These are phyloP conservation scores for Pseudotsuga menziesii DNA, from an alignment of 75 land plant genomes.

Conservation along the genomic window DNA sequence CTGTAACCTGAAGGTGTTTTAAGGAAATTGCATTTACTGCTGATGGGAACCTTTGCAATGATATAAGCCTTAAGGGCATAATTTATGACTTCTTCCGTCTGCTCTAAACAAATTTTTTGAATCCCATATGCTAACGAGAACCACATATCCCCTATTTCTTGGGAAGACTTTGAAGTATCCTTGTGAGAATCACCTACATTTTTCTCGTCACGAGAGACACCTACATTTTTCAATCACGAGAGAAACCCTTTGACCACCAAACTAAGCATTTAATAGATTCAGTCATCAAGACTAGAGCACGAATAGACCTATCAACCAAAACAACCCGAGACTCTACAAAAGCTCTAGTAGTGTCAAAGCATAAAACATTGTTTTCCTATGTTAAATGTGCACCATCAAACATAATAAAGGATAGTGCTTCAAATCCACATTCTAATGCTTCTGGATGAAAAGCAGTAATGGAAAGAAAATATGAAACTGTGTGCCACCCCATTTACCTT, in stretches of 20 bases:
- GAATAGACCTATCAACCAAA: conserved; percentile 67
- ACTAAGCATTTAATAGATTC: conserved; percentile 63
- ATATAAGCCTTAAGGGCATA: conserved; percentile 75
- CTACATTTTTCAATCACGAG: no score
- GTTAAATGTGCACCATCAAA: conserved; percentile 83
- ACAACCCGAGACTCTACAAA: conserved; percentile 92
- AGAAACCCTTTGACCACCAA: conserved; percentile 44
- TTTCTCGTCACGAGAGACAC: conserved; percentile 18
- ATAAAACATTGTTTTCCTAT: conserved; percentile 70
- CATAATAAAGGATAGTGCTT: conserved; percentile 83
- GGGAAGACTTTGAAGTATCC: conserved; percentile 25
- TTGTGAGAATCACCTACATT: conserved; percentile 16
- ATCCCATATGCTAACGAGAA: conserved; percentile 71
- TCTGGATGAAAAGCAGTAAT: conserved; percentile 91
- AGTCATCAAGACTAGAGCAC: conserved; percentile 82
- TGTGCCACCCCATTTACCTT: conserved; percentile 96
- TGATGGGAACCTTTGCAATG: conserved; percentile 55
- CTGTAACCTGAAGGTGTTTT: conserved; percentile 51
- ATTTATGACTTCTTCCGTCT: conserved; percentile 92
- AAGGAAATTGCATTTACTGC: conserved; percentile 61
- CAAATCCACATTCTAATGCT: conserved; percentile 94
- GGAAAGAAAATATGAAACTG: conserved; percentile 73
- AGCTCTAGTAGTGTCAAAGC: conserved; percentile 76
- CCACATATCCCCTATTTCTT: conserved; percentile 93
- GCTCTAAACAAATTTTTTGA: conserved; percentile 72